Base-by-base conservation (phyloP, 768 basidiomycete species). In the Boletus bicolor region DNA sequence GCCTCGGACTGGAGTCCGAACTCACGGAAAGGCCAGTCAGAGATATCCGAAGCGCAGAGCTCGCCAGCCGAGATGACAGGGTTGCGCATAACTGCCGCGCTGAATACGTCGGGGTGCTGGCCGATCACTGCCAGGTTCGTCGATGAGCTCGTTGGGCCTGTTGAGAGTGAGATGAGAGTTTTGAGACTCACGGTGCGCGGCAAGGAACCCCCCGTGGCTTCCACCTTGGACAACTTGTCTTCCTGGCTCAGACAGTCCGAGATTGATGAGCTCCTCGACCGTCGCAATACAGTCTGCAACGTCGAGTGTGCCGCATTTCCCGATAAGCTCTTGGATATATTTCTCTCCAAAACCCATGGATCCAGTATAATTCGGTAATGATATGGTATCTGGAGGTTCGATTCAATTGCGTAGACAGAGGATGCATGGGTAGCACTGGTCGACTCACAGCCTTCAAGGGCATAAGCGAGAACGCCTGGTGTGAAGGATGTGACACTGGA, bases 141-240 rank as follows among this genome's bases (percentile, higher is more conserved):
- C 6, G 1, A 21, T 9, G 39, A 38, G 21, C 4, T 12, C 30
- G 21, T 34, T 17, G 10, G 43, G 26, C n/a, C 14, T 15, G 8
- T 12, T 19, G 24, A 39, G 38, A 24, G 28, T 1, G 44, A 24
- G 30, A 32, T n/a, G 15, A 28, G 37, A 17, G 15, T 15, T 9
- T 9, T 17, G 51, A 24, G 21, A 73, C 83, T 59, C 62, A 86
- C 84, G 70, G 61, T 86, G 85, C 0, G 76, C 79, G 1, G 78
- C 58, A 14, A 87, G 72, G 65, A 85, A 89, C 2, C 87, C 87
- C 0, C 87, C 87, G 56, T 91, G 89, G 44, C 82, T 85, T 39
- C 87, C 88, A 5, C 88, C 87, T 49, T 72, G 72, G 1, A 87
- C 64, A 32, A 86, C 75, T 49, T 82, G 78, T 57, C 79, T 80